Percentiles rank a stretch among this genome's conserved stretches.
Conservation (phyloP, 2,329 filamentous ascomycete genomes). For the Onygenales sp. region DNA sequence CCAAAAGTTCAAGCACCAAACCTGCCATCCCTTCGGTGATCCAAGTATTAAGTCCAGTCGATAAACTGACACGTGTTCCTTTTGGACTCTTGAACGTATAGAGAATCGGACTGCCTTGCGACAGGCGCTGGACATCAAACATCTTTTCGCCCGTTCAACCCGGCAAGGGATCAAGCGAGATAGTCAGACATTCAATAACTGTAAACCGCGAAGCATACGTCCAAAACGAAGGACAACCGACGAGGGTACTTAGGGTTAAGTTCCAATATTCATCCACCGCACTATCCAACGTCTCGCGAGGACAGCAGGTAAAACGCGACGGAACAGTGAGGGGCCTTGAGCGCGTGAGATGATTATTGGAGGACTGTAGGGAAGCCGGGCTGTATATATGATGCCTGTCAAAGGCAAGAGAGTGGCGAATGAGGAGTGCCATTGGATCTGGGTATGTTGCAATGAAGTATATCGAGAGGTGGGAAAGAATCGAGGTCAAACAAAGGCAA, state of each 20-base stretch:
- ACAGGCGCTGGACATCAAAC: slow-evolving; percentile 37
- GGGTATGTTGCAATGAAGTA: not conserved
- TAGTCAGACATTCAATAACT: slow-evolving; percentile 66
- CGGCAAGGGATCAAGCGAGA: slow-evolving; percentile 26
- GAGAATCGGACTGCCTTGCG: slow-evolving; percentile 33
- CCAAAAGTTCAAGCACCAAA: slow-evolving; percentile 31
- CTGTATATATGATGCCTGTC: slow-evolving; percentile 12
- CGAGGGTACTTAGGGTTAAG: slow-evolving; percentile 84
- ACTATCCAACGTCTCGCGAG: slow-evolving; percentile 28
- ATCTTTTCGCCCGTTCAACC: slow-evolving; percentile 25
- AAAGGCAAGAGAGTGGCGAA: slow-evolving; percentile 29
- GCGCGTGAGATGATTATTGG: slow-evolving; percentile 59
- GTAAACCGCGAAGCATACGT: slow-evolving; percentile 56
- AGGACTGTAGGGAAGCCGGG: slow-evolving; percentile 70
- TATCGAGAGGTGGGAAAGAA: not conserved
- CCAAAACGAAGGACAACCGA: slow-evolving; percentile 47
- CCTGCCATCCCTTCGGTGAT: slow-evolving; percentile 50
- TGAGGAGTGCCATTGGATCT: slow-evolving; percentile 14
- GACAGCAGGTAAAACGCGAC: slow-evolving; percentile 47
- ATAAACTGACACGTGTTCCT: slow-evolving; percentile 44
- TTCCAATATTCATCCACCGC: slow-evolving; percentile 64
- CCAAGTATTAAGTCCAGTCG: slow-evolving; percentile 50
- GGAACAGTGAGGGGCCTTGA: slow-evolving; percentile 42
- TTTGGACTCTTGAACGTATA: slow-evolving; percentile 35
- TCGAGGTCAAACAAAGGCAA: slow-evolving; percentile 6